Evolutionary conservation across 2,329 filamentous ascomycete species (phyloP).

Genomic region (Mollisia scopiformis): DNA sequence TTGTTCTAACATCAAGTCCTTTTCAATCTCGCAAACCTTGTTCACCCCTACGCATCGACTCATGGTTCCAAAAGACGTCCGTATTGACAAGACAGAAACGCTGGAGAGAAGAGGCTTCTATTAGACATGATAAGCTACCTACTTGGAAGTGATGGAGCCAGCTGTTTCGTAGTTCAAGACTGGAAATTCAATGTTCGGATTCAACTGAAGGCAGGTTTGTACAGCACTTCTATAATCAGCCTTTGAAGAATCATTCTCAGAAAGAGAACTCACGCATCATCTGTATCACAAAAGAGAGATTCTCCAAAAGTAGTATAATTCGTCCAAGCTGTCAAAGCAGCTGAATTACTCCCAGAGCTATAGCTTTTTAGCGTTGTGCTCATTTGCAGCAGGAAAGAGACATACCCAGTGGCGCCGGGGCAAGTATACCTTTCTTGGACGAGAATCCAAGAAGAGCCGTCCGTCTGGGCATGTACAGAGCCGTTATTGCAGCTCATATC

Average conservation of each 20-base stretch:
- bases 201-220: constrained; percentile 2
- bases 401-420: neutral
- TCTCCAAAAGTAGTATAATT: constrained; percentile 1
- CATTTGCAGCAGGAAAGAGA: neutral
- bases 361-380: neutral
- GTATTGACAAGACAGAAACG: neutral
- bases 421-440: constrained; percentile 2
- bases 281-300: constrained; percentile 6
- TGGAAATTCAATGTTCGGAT: constrained; percentile 1
- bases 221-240: neutral
- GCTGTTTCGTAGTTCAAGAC: neutral
- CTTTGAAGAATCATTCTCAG: neutral
- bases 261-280: constrained; percentile 1
- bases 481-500: constrained; percentile 3
- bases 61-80: too few relatives aligned
- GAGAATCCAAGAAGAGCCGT: constrained; percentile 3
- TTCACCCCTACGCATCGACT: too few relatives aligned
- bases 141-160: neutral
- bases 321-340: neutral
- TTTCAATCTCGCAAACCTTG: neutral
- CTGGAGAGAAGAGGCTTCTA: neutral
- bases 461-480: neutral
- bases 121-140: neutral
- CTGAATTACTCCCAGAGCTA: neutral
- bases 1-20: neutral